Evolutionary conservation across 2,329 filamentous ascomycete genomes (phyloP).

Genomic region (Arthrobotrys pseudoclavata): DNA sequence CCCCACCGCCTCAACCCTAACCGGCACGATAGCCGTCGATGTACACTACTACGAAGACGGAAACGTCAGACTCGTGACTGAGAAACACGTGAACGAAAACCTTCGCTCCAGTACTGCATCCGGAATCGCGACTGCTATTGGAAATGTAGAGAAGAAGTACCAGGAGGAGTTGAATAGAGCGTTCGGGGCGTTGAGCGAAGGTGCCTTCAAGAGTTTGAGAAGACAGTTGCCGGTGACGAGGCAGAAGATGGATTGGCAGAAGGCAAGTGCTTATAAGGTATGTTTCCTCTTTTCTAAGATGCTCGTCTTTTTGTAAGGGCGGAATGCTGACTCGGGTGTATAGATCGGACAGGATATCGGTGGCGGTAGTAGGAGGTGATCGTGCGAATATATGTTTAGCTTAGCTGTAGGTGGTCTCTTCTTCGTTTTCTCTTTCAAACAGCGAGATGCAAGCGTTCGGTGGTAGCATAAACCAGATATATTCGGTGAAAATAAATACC

Average conservation of each 20-base stretch:
- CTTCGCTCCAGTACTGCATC: slow-evolving; percentile 75
- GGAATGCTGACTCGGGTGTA: slow-evolving; percentile 3
- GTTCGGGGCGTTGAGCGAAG: slow-evolving; percentile 89
- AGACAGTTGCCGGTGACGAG: slow-evolving; percentile 95
- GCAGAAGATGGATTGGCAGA: slow-evolving; percentile 99
- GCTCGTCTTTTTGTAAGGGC: not conserved
- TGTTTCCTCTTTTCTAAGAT: slow-evolving; percentile 68
- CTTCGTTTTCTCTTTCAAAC: not conserved
- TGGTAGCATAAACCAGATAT: slow-evolving; percentile 33
- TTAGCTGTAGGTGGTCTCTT: slow-evolving; percentile 37
- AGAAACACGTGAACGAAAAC: slow-evolving; percentile 77
- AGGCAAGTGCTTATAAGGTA: slow-evolving; percentile 93
- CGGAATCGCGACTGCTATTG: slow-evolving; percentile 82
- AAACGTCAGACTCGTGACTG: slow-evolving; percentile 93
- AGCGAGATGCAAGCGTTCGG: slow-evolving; percentile 26
- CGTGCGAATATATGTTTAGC: slow-evolving; percentile 25
- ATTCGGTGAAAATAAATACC: slow-evolving; percentile 18
- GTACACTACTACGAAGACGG: slow-evolving; percentile 99
- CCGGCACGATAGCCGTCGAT: slow-evolving; percentile 88
- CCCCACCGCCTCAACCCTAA: slow-evolving; percentile 76
- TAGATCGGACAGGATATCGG: slow-evolving; percentile 60
- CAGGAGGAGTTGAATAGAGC: slow-evolving; percentile 95
- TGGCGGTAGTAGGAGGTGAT: slow-evolving; percentile 52
- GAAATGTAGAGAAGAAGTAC: slow-evolving; percentile 86
- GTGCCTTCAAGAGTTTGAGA: slow-evolving; percentile 91